Evolutionary conservation across 1,284 basidiomycete genomes (phyloP).

Genomic region (Ganoderma meredithae): DNA sequence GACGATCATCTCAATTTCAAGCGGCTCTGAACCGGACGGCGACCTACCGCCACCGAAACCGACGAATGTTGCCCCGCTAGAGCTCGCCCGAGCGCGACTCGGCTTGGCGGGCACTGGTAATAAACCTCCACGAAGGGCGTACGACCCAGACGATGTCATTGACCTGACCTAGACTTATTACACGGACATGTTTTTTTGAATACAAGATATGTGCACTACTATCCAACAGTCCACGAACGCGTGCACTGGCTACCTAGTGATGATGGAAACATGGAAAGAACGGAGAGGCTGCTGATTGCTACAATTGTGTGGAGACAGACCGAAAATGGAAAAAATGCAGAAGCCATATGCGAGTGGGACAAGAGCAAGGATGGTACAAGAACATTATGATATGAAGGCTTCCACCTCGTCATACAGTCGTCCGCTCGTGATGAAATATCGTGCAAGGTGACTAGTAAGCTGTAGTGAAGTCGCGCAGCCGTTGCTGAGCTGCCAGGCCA

Average conservation of each 20-base stretch:
- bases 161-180: slow-evolving; percentile 44
- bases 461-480: slow-evolving; percentile 49
- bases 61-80: slow-evolving; percentile 29
- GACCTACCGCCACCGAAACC: slow-evolving; percentile 12
- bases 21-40: slow-evolving; percentile 38
- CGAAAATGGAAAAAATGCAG: background rate
- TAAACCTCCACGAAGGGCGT: slow-evolving; percentile 18
- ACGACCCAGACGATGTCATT: slow-evolving; percentile 41
- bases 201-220: slow-evolving; percentile 30
- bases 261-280: slow-evolving; percentile 14
- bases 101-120: background rate
- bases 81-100: slow-evolving; percentile 26
- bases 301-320: slow-evolving; percentile 22
- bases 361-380: slow-evolving; percentile 7
- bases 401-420: slow-evolving; percentile 25
- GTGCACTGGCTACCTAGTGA: slow-evolving; percentile 12
- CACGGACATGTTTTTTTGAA: slow-evolving; percentile 20
- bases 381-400: slow-evolving; percentile 14
- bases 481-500: slow-evolving; percentile 46
- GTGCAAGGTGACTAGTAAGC: slow-evolving; percentile 39
- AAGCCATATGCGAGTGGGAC: slow-evolving; percentile 9
- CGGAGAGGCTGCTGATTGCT: slow-evolving; percentile 28
- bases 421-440: slow-evolving; percentile 24
- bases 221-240: slow-evolving; percentile 27
- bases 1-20: slow-evolving; percentile 44